These are phyloP conservation scores for Prunus fruticosa DNA, from an alignment of 306 rosid species.

Conservation along the genomic window DNA sequence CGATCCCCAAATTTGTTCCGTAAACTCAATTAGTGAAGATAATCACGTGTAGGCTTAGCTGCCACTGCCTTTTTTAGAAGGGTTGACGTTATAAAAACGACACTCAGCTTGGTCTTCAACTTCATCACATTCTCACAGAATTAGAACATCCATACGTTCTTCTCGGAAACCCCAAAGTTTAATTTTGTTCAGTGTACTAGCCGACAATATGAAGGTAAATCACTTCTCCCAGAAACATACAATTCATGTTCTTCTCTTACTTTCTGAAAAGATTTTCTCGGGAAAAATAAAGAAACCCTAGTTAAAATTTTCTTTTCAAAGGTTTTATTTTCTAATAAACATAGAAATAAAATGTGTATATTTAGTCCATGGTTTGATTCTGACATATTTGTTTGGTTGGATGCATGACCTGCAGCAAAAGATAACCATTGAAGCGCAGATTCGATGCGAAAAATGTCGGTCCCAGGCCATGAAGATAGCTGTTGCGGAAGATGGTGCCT, in stretches of 20 bases:
- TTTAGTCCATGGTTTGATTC: not conserved
- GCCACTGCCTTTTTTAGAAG: not conserved
- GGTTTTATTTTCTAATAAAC: not conserved
- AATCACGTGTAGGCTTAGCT: conserved; percentile 2
- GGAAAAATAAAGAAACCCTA: not conserved
- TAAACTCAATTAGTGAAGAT: not conserved
- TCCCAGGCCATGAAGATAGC: conserved; percentile 22
- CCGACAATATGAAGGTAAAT: not conserved
- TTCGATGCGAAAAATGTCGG: conserved; percentile 16
- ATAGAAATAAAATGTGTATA: not conserved
- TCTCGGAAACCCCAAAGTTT: not conserved
- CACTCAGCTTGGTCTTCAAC: not conserved
- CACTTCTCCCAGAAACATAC: not conserved
- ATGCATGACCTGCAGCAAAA: conserved; percentile 20
- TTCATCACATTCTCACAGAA: not conserved
- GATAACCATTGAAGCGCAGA: conserved; percentile 26
- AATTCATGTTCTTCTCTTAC: not conserved
- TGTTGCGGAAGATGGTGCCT: conserved; percentile 6
- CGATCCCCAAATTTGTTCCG: not conserved
- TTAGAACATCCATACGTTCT: not conserved
- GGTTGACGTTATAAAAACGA: not conserved
- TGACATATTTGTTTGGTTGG: not conserved
- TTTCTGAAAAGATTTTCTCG: not conserved
- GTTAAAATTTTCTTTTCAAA: not conserved
- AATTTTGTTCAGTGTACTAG: not conserved